These are phyloP conservation scores for Podosphaera leucotricha DNA, from an alignment of 2,329 filamentous ascomycete genomes.

Conservation along the genomic window DNA sequence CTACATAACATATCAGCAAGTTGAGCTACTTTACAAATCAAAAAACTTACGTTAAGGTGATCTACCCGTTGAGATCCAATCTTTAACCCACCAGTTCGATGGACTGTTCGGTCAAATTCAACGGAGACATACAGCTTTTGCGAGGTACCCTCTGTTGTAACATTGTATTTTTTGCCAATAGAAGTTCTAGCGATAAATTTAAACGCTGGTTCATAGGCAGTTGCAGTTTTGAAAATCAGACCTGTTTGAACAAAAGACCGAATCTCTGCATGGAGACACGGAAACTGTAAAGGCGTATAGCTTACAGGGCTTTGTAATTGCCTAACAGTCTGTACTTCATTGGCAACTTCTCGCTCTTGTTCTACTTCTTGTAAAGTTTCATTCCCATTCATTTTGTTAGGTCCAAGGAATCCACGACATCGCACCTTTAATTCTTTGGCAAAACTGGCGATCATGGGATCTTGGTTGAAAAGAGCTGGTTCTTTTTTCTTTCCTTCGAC, in stretches of 20 bases:
- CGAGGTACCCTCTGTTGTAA: constrained; percentile 9
- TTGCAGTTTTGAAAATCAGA: constrained; percentile 15
- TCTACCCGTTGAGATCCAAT: constrained; percentile 6
- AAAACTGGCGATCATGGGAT: background rate
- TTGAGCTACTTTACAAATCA: constrained; percentile 1
- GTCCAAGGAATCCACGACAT: background rate
- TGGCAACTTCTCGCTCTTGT: constrained; percentile 23
- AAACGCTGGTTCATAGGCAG: constrained; percentile 21
- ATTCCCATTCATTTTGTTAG: constrained; percentile 5
- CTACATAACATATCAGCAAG: constrained; percentile 5
- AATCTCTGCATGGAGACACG: constrained; percentile 24
- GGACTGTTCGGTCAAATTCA: constrained; percentile 26
- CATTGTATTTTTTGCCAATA: constrained; percentile 17
- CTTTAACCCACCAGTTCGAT: constrained; percentile 5
- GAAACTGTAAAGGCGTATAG: constrained; percentile 19
- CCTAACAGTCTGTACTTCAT: constrained; percentile 21
- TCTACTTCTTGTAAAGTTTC: constrained; percentile 32
- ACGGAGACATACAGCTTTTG: constrained; percentile 19
- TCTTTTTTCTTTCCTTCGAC: constrained; percentile 7
- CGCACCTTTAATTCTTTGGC: background rate
- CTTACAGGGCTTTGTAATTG: constrained; percentile 20
- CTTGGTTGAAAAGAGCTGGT: background rate
- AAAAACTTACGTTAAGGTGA: constrained; percentile 1
- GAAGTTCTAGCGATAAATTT: constrained; percentile 19
- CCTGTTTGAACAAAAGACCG: constrained; percentile 23